Evolutionary conservation across 495 filamentous ascomycete species (phyloP).

Genomic region (Geoglossum glabrum): DNA sequence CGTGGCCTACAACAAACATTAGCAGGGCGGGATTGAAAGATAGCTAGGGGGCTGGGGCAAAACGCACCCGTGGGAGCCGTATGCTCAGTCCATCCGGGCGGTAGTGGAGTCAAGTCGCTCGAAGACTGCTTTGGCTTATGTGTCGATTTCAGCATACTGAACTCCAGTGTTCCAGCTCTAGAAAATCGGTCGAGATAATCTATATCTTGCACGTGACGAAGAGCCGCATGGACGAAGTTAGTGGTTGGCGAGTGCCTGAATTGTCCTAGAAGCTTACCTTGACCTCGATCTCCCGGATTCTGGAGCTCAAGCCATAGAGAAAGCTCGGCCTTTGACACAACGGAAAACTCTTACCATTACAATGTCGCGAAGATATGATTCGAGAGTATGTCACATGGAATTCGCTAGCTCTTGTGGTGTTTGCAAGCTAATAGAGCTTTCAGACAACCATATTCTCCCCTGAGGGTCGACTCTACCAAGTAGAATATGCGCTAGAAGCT

Average conservation of each 20-base stretch:
- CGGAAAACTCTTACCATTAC: conserved; percentile 10
- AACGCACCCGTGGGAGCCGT: conserved; percentile 57
- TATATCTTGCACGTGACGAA: not conserved
- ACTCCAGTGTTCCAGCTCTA: conserved; percentile 14
- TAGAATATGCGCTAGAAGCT: conserved; percentile 96
- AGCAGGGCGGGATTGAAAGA: not conserved
- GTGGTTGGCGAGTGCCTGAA: conserved; percentile 1
- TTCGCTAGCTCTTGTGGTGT: not conserved
- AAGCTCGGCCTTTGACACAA: not conserved
- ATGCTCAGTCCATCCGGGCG: conserved; percentile 79
- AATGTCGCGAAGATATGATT: conserved; percentile 99
- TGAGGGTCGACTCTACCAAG: conserved; percentile 94
- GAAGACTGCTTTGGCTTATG: conserved; percentile 20
- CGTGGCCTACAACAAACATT: conserved; percentile 46
- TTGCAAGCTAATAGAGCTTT: conserved; percentile 21
- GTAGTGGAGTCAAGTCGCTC: conserved; percentile 29
- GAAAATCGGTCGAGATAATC: not conserved
- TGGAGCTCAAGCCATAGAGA: not conserved
- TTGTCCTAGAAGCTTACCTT: not conserved
- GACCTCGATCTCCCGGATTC: not conserved
- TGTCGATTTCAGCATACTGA: conserved; percentile 35
- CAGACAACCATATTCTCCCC: conserved; percentile 99
- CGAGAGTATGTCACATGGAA: conserved; percentile 40
- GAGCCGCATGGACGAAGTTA: not conserved
- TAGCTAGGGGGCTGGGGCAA: not conserved